phyloP scores from a whole-genome alignment of 257 asterid species.

The Petunia secreta region DNA sequence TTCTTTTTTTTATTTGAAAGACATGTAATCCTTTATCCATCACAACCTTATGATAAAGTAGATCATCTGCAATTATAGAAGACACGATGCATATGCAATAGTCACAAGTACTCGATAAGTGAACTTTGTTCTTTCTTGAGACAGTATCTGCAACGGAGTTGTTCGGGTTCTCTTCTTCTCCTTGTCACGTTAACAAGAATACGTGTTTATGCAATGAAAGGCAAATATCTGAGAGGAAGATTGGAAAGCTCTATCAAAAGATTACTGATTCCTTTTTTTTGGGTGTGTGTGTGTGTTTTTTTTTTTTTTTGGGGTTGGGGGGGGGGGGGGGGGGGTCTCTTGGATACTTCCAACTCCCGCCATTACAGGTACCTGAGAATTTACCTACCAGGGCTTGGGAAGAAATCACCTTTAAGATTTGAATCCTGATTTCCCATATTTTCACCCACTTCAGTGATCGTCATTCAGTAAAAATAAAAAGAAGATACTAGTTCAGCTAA shows the following conservation, averaged over 20 bases:
- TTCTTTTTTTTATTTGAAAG: not conserved
- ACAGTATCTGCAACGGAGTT: constrained; percentile 11
- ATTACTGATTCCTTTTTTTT: not conserved
- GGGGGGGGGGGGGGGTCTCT: too few species aligned
- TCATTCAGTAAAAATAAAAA: not conserved
- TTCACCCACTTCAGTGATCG: not conserved
- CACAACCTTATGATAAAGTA: not conserved
- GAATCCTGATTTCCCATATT: too few species aligned
- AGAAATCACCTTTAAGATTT: too few species aligned
- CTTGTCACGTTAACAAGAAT: constrained; percentile 7
- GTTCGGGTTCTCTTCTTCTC: constrained; percentile 6
- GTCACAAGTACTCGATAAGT: not conserved
- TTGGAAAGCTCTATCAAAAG: not conserved
- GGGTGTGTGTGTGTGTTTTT: too few species aligned
- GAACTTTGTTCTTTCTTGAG: not conserved
- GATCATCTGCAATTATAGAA: not conserved
- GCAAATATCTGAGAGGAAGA: constrained; percentile 14
- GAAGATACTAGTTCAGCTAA: constrained; percentile 8
- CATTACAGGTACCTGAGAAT: too few species aligned
- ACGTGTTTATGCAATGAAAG: not conserved
- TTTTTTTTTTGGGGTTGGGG: too few species aligned
- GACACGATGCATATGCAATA: not conserved
- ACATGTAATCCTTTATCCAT: not conserved
- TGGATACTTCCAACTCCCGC: too few species aligned
- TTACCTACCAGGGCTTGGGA: too few species aligned